Percentiles rank a stretch among this genome's conserved stretches.
Evolutionary conservation across 2,329 filamentous ascomycete species (phyloP).

Genomic region (Aspergillus vadensis): DNA sequence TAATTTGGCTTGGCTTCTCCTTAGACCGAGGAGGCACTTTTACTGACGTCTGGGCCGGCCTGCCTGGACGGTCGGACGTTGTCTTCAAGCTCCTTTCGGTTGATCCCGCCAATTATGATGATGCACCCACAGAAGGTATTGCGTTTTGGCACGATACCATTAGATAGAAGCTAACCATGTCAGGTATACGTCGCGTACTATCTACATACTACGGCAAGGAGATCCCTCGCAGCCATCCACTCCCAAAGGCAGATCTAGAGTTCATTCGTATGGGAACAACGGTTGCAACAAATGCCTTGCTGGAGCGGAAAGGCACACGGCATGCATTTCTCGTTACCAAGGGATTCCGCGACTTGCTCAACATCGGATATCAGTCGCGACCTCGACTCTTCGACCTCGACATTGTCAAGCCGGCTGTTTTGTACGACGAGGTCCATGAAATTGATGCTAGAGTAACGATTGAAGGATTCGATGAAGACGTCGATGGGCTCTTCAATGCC

Average conservation of each 20-base stretch:
- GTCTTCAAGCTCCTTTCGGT: constrained; percentile 31
- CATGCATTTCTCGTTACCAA: constrained; percentile 81
- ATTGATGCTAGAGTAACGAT: constrained; percentile 50
- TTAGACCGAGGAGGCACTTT: constrained; percentile 41
- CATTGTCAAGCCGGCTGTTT: constrained; percentile 71
- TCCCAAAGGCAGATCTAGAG: constrained; percentile 20
- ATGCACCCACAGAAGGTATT: constrained; percentile 77
- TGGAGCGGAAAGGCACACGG: constrained; percentile 81
- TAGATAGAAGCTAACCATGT: background rate
- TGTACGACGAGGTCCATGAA: constrained; percentile 28
- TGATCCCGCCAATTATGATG: constrained; percentile 29
- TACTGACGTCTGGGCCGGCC: constrained; percentile 39
- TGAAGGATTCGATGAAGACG: constrained; percentile 36
- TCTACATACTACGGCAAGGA: constrained; percentile 14
- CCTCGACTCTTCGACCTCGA: constrained; percentile 85
- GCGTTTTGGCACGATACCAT: constrained; percentile 30
- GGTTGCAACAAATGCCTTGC: constrained; percentile 81
- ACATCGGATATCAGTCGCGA: constrained; percentile 84
- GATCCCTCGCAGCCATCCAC: constrained; percentile 19
- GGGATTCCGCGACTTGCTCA: constrained; percentile 79
- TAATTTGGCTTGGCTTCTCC: too few relatives aligned
- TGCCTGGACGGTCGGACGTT: constrained; percentile 30
- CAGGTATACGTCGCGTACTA: constrained; percentile 52
- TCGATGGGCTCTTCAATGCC: constrained; percentile 18
- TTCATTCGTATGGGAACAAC: constrained; percentile 86